Conservation (phyloP, 176 grass and related monocot species). For the Oropetium thomaeum region DNA sequence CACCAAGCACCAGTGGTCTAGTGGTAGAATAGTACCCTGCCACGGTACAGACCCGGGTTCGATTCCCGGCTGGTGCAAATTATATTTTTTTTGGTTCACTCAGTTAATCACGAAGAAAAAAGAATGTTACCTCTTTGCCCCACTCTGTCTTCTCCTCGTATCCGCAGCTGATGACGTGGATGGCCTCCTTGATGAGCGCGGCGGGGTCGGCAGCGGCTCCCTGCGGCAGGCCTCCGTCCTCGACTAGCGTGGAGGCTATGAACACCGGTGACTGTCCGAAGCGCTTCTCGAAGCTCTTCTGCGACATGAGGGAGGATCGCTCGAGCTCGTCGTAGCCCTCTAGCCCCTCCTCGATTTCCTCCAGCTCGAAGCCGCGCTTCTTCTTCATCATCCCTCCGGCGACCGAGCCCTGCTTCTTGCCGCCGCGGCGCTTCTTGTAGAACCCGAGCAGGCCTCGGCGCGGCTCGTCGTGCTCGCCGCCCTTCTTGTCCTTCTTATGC, state of each 20-base stretch:
- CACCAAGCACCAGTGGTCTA: conserved; percentile 55
- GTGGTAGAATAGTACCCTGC: conserved; percentile 81
- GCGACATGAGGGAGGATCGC: conserved; percentile 89
- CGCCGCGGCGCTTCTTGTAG: conserved; percentile 53
- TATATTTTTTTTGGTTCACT: neutral
- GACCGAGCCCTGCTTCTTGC: conserved; percentile 56
- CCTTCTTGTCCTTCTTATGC: conserved; percentile 54
- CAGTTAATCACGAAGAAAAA: too few species aligned
- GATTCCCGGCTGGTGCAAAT: conserved; percentile 52
- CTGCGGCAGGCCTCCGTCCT: conserved; percentile 75
- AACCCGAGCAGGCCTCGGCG: conserved; percentile 53
- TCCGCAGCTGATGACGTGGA: conserved; percentile 94
- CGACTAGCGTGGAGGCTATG: conserved; percentile 91
- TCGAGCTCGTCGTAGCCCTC: conserved; percentile 94
- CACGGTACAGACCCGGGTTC: conserved; percentile 70
- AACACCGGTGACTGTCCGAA: conserved; percentile 96
- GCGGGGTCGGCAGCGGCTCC: conserved; percentile 55
- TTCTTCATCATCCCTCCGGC: conserved; percentile 56
- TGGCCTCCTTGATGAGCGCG: conserved; percentile 80
- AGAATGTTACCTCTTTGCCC: conserved; percentile 98
- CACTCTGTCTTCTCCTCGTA: conserved; percentile 98
- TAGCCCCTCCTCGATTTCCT: conserved; percentile 96
- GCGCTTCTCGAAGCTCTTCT: conserved; percentile 96
- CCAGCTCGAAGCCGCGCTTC: conserved; percentile 80
- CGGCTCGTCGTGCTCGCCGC: conserved; percentile 34